Conservation (phyloP, 768 basidiomycete genomes). For the Auriscalpium vulgare region DNA sequence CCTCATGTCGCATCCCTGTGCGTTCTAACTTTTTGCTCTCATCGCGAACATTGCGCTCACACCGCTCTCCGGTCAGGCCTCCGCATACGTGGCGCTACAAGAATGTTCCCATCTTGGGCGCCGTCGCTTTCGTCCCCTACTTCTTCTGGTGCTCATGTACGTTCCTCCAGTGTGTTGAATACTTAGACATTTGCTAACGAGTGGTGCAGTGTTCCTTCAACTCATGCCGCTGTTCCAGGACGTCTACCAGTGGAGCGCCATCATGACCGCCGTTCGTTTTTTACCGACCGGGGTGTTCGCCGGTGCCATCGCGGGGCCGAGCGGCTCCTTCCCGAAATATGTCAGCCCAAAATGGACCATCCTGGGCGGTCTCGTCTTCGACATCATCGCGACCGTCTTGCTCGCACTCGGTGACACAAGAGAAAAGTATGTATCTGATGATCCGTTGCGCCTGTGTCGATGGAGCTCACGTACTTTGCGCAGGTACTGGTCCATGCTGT, state of each 20-base stretch:
- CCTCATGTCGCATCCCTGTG: constrained; percentile 25
- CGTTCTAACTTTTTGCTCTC: neutral
- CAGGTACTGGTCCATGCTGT: no score
- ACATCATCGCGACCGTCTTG: neutral
- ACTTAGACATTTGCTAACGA: neutral
- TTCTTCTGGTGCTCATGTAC: constrained; percentile 4
- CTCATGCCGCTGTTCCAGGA: neutral
- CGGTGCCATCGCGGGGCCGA: neutral
- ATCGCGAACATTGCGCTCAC: neutral
- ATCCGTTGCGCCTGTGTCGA: no score
- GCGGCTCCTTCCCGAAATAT: neutral
- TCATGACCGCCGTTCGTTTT: neutral
- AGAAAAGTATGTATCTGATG: neutral
- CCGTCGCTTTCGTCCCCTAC: constrained; percentile 19
- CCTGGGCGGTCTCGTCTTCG: neutral
- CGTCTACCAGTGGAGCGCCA: neutral
- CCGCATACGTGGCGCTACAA: constrained; percentile 29
- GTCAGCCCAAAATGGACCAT: neutral
- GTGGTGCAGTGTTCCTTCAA: neutral
- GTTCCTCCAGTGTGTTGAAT: neutral
- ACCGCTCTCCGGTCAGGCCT: constrained; percentile 15
- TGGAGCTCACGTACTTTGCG: no score
- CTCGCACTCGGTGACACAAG: neutral
- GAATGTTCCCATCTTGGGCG: constrained; percentile 31
- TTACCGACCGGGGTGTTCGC: neutral